These are phyloP conservation scores for Torrubiella hemipterigena DNA, from an alignment of 2,329 filamentous ascomycete species.

Conservation along the genomic window DNA sequence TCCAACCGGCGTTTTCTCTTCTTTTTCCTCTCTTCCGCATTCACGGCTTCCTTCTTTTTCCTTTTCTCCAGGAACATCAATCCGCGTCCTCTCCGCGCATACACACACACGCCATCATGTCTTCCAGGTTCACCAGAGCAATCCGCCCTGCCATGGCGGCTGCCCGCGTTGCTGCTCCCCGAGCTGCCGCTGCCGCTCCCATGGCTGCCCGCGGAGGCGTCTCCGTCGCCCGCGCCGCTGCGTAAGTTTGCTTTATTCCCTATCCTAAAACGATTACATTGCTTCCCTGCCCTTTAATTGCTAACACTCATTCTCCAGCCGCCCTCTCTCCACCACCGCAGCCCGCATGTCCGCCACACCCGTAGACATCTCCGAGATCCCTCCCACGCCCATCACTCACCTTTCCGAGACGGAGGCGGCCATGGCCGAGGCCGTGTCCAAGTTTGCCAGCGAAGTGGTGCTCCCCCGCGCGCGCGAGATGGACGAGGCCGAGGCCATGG, in stretches of 20 bases:
- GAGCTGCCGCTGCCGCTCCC: conserved; percentile 25
- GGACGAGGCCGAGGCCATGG: conserved; percentile 95
- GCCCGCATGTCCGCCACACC: conserved; percentile 30
- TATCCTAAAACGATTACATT: neutral
- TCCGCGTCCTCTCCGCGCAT: conserved; percentile 1
- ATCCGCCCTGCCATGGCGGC: conserved; percentile 39
- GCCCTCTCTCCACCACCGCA: conserved; percentile 49
- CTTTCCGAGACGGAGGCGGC: conserved; percentile 80
- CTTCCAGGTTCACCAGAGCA: conserved; percentile 38
- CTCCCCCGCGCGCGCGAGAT: conserved; percentile 89
- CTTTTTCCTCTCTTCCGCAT: no score
- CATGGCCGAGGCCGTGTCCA: conserved; percentile 82
- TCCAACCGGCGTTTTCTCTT: no score
- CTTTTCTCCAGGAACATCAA: neutral
- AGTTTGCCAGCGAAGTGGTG: conserved; percentile 82
- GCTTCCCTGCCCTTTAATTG: neutral
- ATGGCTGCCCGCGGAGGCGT: conserved; percentile 12
- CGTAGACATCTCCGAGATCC: conserved; percentile 60
- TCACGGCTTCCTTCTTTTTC: no score
- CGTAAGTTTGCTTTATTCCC: conserved; percentile 12
- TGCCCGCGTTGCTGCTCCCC: conserved; percentile 30
- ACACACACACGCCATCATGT: conserved; percentile 17
- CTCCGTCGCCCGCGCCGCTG: conserved; percentile 10
- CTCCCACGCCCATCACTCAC: conserved; percentile 86
- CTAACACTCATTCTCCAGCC: conserved; percentile 16